Base-by-base conservation (phyloP, 2,329 filamentous ascomycete genomes). In the Dactylellina haptotyla region DNA sequence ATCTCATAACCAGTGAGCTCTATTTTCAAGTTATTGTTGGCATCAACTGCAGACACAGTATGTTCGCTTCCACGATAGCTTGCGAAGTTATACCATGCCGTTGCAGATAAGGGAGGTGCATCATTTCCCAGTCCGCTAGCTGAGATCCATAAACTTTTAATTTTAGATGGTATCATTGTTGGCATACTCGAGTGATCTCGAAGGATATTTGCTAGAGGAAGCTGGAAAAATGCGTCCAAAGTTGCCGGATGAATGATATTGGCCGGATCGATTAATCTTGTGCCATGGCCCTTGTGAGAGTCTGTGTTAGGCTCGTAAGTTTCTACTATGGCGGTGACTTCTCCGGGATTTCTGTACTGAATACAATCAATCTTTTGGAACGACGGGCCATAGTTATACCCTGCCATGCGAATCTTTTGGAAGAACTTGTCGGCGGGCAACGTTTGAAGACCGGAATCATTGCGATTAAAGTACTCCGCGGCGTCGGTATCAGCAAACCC, bases 171-270 rank as follows among this genome's bases (percentile, higher is more conserved):
- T 34, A 70, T 46, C 56, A 70, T 62, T 8, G 48, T 57, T 9
- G 65, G 39, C 12, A 70, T n/a, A 4, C 14, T 54, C 16, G 5
- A 1, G 1, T 30, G 20, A 14, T 54, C 5, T 37, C 25, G 12
- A 23, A 70, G 4, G 41, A 80, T 78, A n/a, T 80, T 77, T 0
- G 77, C 77, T 12, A 84, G 79, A 59, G 84, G 78, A 3, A 81
- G 77, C 50, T 82, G 81, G 3, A 83, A 73, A 18, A 71, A 75
- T 4, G 78, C 77, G 69, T 87, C 85, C 3, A 85, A 76, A 50
- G 84, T 81, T 0, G 82, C 80, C 0, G 85, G 82, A 28, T 85
- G 84, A 4, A 85, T 77, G 56, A 83, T 80, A 26, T 83, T 81
- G 0, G 80, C 71, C 1, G 82, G 80, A 75, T 87, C 83, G 5